Evolutionary conservation across 1,139 yeast species (phyloP), one percentile per base, ranked within the genome.

Genomic region (Taphrina confusa): DNA sequence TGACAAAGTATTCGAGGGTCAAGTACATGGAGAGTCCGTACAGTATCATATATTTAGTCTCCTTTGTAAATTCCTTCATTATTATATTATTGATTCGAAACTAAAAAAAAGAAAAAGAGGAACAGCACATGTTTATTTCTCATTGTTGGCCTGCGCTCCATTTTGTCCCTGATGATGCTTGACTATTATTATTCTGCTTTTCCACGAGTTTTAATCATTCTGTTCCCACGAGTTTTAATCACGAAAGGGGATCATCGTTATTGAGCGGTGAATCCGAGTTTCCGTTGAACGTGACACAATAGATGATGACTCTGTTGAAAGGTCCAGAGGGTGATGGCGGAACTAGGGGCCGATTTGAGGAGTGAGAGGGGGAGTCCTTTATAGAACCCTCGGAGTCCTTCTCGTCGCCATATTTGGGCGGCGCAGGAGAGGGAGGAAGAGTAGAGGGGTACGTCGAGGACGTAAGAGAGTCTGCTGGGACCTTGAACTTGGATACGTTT

Each of bases 401-500:
- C 88, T 23, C 80, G 78, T 62, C 72, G 76, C 34, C 83, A 68
- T 0, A 92, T 86, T 68, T 82, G 81, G 68, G 76, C 69, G 2
- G 82, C 83, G 70, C 90, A 84, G 66, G 84, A 89, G 68, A 83
- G 68, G 40, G 82, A 78, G 51, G 40, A 45, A 1, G 61, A 56
- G 44, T 63, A 62, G 16, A 40, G 31, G 16, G 67, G 66, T 4
- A 64, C 59, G 11, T 39, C 54, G n/a, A 57, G 20, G 12, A 57
- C 49, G 28, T 52, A 60, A 12, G 22, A 49, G 11, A 36, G 23
- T 8, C 56, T 14, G 8, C 55, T 69, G 2, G 79, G 74, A 36
- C 76, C 76, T 60, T 80, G 78, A 67, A 91, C 82, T 70, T 91
- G 97, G 50, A 86, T 73, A 56, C 96, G 76, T 68, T 91, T 84